These are phyloP conservation scores for Arabidopsis hybrid DNA, from an alignment of 441 rosid species.

Conservation along the genomic window DNA sequence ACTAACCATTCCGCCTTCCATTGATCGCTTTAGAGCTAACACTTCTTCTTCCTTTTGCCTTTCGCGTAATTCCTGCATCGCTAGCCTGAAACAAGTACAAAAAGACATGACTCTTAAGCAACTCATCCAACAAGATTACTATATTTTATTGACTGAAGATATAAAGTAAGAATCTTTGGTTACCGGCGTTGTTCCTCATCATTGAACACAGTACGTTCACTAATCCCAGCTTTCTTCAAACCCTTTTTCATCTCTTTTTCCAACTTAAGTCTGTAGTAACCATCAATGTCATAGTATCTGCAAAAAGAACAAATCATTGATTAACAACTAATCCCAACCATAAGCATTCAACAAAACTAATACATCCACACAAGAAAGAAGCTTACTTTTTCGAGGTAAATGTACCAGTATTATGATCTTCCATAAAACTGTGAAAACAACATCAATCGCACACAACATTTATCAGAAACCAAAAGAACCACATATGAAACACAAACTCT, in stretches of 20 bases:
- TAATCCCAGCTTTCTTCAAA: conserved; percentile 58
- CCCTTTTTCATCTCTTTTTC: conserved; percentile 77
- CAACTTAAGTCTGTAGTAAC: conserved; percentile 73
- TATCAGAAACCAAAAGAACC: conserved; percentile 6
- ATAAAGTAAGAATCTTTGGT: conserved; percentile 5
- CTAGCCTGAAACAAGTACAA: conserved; percentile 63
- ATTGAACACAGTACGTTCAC: conserved; percentile 87
- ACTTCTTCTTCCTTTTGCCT: conserved; percentile 87
- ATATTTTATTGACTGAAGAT: not conserved
- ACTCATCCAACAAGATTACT: not conserved
- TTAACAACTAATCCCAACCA: conserved; percentile 8
- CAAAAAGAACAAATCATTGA: conserved; percentile 14
- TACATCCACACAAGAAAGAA: conserved; percentile 17
- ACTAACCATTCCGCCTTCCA: conserved; percentile 97
- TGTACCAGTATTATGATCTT: conserved; percentile 95
- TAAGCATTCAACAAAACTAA: conserved; percentile 12
- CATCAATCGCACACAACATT: conserved; percentile 1
- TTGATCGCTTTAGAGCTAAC: conserved; percentile 69
- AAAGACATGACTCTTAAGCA: not conserved
- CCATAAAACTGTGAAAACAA: conserved; percentile 77
- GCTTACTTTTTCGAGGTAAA: conserved; percentile 95
- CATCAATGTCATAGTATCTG: conserved; percentile 90
- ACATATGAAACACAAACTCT: not conserved
- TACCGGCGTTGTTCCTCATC: conserved; percentile 97
- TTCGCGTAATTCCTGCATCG: conserved; percentile 75